These are phyloP conservation scores for Microbotryum saponariae DNA, from an alignment of 1,284 basidiomycete species.

Conservation along the genomic window DNA sequence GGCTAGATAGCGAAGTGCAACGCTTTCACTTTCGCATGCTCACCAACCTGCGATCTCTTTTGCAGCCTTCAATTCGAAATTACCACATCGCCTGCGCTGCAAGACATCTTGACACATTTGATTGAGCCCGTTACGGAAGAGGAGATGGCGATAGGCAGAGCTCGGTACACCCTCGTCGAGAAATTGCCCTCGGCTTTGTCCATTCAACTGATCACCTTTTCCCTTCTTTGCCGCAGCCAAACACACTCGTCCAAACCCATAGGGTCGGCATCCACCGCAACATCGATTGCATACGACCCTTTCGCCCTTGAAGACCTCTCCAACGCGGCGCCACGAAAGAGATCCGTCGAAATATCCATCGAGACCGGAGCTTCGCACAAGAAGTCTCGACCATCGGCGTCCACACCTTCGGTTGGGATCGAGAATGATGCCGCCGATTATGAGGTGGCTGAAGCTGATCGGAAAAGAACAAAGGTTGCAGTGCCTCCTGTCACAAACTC, in stretches of 20 bases:
- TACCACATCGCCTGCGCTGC: background rate
- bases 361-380: no score
- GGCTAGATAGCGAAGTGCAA: background rate
- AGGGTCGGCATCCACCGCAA: background rate
- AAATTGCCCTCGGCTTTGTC: background rate
- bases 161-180: background rate
- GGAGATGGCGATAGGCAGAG: background rate
- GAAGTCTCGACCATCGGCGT: no score
- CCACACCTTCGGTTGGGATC: no score
- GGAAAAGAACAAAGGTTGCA: no score
- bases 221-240: background rate
- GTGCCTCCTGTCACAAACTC: no score
- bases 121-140: constrained; percentile 3
- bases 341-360: background rate
- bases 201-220: background rate
- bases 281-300: background rate
- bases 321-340: background rate
- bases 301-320: background rate
- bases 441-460: no score
- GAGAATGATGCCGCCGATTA: no score
- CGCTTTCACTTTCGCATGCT: background rate
- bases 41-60: background rate
- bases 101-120: constrained; percentile 1
- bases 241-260: background rate
- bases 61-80: constrained; percentile 5